A percentile compares a stretch with the other conserved stretches of the same genome.
Evolutionary conservation across 2,329 filamentous ascomycete species (phyloP).

Genomic region (Talaromyces sp.): DNA sequence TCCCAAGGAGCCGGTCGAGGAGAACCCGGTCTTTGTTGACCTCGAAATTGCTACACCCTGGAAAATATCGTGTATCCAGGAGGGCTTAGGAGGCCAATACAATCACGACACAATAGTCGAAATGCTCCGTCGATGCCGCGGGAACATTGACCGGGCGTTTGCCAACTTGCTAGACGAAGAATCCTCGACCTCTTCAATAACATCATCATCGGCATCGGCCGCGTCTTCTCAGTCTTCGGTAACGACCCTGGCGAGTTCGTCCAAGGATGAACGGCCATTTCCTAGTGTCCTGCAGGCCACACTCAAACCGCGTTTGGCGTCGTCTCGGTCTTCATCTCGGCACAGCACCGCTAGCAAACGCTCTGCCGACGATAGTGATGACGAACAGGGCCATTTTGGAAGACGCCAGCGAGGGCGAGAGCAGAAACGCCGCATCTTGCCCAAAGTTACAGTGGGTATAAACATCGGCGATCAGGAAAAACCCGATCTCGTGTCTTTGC

Average conservation of each 20-base stretch:
- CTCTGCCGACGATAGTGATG: slow-evolving; percentile 34
- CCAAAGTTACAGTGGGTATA: slow-evolving; percentile 35
- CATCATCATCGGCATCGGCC: slow-evolving; percentile 6
- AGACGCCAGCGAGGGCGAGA: slow-evolving; percentile 20
- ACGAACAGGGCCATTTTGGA: slow-evolving; percentile 22
- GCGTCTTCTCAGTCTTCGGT: slow-evolving; percentile 9
- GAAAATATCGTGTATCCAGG: slow-evolving; percentile 52
- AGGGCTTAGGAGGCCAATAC: slow-evolving; percentile 47
- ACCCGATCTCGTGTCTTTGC: slow-evolving; percentile 34
- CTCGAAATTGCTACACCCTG: slow-evolving; percentile 45
- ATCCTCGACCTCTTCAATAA: slow-evolving; percentile 14
- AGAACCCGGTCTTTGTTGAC: slow-evolving; percentile 25
- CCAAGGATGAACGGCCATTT: neutral
- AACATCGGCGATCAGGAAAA: slow-evolving; percentile 30
- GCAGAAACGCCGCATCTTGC: slow-evolving; percentile 28
- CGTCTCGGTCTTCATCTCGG: slow-evolving; percentile 37
- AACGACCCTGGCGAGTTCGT: slow-evolving; percentile 7
- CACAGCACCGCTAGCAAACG: slow-evolving; percentile 39
- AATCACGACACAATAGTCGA: slow-evolving; percentile 49
- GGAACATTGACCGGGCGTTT: slow-evolving; percentile 51
- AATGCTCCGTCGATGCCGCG: slow-evolving; percentile 49
- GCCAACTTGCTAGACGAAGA: slow-evolving; percentile 48
- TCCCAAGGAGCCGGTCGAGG: slow-evolving; percentile 21
- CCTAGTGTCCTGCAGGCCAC: neutral
- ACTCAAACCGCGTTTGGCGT: slow-evolving; percentile 29